Evolutionary conservation across 2,329 filamentous ascomycete genomes (phyloP).

Genomic region (Penicillium janthinellum): DNA sequence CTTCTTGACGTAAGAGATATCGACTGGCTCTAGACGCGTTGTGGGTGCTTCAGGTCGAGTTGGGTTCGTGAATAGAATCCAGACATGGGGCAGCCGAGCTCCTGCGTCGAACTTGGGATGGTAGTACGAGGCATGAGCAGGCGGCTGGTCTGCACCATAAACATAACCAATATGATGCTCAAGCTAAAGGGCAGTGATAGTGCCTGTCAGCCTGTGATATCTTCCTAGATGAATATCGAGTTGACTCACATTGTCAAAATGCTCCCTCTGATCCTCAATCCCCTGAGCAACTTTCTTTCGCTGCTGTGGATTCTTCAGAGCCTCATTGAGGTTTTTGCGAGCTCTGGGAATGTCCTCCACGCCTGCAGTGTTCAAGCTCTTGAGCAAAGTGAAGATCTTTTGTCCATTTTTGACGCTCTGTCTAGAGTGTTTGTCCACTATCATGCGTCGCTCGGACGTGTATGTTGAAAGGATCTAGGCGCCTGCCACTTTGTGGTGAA

Average conservation of each 20-base stretch:
- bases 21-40: background rate
- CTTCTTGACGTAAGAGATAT: background rate
- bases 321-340: background rate
- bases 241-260: background rate
- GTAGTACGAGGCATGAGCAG: background rate
- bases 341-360: background rate
- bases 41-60: background rate
- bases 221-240: background rate
- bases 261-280: background rate
- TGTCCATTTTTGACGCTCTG: background rate
- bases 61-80: background rate
- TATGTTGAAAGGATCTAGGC: slow-evolving; percentile 42
- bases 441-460: slow-evolving; percentile 33
- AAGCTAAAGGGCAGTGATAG: background rate
- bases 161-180: background rate
- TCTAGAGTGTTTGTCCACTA: background rate
- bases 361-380: background rate
- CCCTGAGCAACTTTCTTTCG: background rate
- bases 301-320: background rate
- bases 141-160: background rate
- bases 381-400: background rate
- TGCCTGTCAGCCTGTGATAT: background rate
- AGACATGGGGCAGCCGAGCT: background rate
- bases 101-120: background rate
- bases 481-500: slow-evolving; percentile 35